Conservation (phyloP, 2,329 filamentous ascomycete genomes). For the Capronia americana region DNA sequence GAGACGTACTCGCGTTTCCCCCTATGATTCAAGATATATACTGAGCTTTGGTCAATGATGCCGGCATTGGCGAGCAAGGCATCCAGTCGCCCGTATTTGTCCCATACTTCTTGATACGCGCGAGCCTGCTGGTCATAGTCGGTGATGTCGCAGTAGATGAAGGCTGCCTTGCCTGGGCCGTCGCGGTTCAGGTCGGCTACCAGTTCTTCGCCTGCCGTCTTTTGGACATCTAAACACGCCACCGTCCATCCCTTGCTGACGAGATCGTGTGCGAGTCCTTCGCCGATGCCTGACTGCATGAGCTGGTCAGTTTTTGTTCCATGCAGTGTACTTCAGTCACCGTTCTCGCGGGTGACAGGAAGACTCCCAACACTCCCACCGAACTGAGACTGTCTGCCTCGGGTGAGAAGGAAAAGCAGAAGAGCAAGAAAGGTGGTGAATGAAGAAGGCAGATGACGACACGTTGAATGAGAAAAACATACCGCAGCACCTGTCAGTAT, state of each 20-base stretch:
- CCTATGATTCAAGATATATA: constrained; percentile 52
- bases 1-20: constrained; percentile 35
- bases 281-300: constrained; percentile 56
- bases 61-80: constrained; percentile 60
- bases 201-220: constrained; percentile 42
- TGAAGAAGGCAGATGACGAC: background rate
- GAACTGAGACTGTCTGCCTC: no score
- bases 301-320: background rate
- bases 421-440: no score
- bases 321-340: background rate
- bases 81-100: constrained; percentile 56
- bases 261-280: constrained; percentile 50
- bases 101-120: constrained; percentile 53
- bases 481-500: constrained; percentile 53
- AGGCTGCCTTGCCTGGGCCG: constrained; percentile 42
- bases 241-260: constrained; percentile 46
- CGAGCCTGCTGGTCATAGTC: constrained; percentile 54
- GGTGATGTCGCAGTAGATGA: constrained; percentile 54
- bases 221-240: constrained; percentile 49
- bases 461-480: constrained; percentile 29
- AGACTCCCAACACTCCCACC: no score
- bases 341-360: background rate
- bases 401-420: background rate
- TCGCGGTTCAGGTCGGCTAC: constrained; percentile 34
- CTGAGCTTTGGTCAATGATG: constrained; percentile 54